phyloP scores from a whole-genome alignment of 495 filamentous ascomycete genomes.

The Gamarada debralockiae region DNA sequence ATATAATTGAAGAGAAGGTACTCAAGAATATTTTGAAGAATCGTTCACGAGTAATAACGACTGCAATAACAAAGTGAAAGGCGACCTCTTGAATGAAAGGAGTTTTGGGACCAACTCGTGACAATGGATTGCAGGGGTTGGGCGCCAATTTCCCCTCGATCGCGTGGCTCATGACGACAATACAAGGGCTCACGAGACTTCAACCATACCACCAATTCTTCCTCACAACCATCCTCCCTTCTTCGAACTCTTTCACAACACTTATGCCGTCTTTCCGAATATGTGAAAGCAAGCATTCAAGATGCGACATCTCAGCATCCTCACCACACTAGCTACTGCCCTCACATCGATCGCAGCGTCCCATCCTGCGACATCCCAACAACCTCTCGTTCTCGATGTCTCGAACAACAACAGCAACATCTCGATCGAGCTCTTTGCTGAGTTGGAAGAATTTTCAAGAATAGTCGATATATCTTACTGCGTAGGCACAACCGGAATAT shows the following conservation, averaged over 20 bases:
- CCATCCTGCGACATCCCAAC: background rate
- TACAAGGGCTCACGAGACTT: background rate
- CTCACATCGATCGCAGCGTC: background rate
- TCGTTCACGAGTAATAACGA: too few relatives aligned
- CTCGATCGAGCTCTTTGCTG: constrained; percentile 64
- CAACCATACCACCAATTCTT: background rate
- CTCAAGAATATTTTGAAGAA: too few relatives aligned
- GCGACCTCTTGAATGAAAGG: too few relatives aligned
- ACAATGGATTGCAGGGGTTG: too few relatives aligned
- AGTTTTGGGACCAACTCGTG: too few relatives aligned
- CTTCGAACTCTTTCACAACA: background rate
- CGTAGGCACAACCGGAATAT: constrained; percentile 75
- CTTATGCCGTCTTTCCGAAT: constrained; percentile 7
- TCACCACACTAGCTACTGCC: background rate
- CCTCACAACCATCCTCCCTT: too few relatives aligned
- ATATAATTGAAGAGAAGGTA: too few relatives aligned
- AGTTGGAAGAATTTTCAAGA: constrained; percentile 79
- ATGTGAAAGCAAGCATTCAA: constrained; percentile 18
- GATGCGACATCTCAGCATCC: constrained; percentile 17
- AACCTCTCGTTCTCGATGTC: background rate
- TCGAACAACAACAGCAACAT: constrained; percentile 35
- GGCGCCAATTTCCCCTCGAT: too few relatives aligned
- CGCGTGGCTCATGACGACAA: too few relatives aligned
- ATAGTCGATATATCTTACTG: constrained; percentile 96
- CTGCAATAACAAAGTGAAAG: too few relatives aligned